These are phyloP conservation scores for Solanum chacoense DNA, from an alignment of 305 asterid genomes.

Conservation along the genomic window DNA sequence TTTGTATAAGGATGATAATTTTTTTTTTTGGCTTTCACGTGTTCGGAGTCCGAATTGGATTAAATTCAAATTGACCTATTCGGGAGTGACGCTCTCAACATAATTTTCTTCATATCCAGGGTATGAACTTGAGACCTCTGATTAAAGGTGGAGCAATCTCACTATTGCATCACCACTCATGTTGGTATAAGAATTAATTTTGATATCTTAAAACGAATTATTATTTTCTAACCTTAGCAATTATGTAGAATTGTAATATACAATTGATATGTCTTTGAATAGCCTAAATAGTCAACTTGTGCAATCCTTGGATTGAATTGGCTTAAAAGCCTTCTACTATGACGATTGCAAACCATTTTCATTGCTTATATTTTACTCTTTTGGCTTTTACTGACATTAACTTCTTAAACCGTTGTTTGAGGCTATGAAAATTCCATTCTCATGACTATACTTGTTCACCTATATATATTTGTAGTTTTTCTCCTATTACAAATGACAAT, in stretches of 20 bases:
- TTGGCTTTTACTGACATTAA: not conserved
- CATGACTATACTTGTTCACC: not conserved
- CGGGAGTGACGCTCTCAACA: too few species aligned
- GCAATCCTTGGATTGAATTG: not conserved
- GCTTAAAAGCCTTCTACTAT: not conserved
- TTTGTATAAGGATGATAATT: too few species aligned
- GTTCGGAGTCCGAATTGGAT: too few species aligned
- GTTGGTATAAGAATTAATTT: too few species aligned
- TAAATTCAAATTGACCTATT: too few species aligned
- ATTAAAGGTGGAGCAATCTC: fast-evolving
- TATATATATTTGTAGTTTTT: too few species aligned
- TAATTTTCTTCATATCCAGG: too few species aligned
- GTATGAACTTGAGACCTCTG: fast-evolving
- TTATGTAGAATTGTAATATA: not conserved
- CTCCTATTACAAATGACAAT: too few species aligned
- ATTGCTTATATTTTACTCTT: not conserved
- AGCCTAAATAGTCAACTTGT: not conserved
- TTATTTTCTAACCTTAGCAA: not conserved
- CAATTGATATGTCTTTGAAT: not conserved
- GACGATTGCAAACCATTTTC: not conserved
- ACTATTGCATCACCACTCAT: too few species aligned
- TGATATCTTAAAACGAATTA: not conserved
- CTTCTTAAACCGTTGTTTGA: not conserved
- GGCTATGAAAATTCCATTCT: not conserved
- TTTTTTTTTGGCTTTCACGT: too few species aligned